Evolutionary conservation across 2,329 filamentous ascomycete genomes (phyloP), one percentile per base, ranked within the genome.

Genomic region (Alternaria sp.): DNA sequence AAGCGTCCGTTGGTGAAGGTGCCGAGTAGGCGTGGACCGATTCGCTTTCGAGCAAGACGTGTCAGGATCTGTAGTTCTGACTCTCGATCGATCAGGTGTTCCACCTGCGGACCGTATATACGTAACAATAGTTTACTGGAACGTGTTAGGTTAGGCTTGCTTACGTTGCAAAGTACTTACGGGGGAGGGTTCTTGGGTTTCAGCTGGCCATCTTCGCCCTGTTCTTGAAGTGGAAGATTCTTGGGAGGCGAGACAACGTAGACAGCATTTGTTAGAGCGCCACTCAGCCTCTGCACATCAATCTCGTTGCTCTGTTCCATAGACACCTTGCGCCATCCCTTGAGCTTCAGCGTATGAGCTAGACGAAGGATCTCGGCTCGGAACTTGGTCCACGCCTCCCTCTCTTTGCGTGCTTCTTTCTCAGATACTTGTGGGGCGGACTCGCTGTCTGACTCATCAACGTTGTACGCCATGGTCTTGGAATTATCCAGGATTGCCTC

Each of bases 1-100:
- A 99, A 99, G 5, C 95, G 90, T 9, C 95, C 95, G 72, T 99
- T 99, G 53, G 85, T 86, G 76, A 99, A 99, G 0, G 92, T 97
- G 1, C 95, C 95, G 0, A 99, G 83, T 29, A 99, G 82, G 14
- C 92, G 88, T 5, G 95, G 95, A 3, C 95, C 95, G 64, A 99
- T 99, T 68, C 90, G 93, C 82, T 97, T 97, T 54, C 91, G 88
- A 2, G 91, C 92, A 31, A 99, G 85, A 40, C 95, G 89, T 58
- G 90, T 87, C 17, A 99, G 84, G 48, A 98, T 95, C 60, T 88
- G 87, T 14, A 99, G 83, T 76, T 99, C 95, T 24, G 90, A 90
- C 56, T 97, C 91, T 60, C 95, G 87, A 75, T 99, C 94, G 69
- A 99, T 99, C 41, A 99, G 84, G 76, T 98, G 92, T 72, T 97